These are phyloP conservation scores for Trametes sp. DNA, from an alignment of 1,284 basidiomycete species.

Conservation along the genomic window DNA sequence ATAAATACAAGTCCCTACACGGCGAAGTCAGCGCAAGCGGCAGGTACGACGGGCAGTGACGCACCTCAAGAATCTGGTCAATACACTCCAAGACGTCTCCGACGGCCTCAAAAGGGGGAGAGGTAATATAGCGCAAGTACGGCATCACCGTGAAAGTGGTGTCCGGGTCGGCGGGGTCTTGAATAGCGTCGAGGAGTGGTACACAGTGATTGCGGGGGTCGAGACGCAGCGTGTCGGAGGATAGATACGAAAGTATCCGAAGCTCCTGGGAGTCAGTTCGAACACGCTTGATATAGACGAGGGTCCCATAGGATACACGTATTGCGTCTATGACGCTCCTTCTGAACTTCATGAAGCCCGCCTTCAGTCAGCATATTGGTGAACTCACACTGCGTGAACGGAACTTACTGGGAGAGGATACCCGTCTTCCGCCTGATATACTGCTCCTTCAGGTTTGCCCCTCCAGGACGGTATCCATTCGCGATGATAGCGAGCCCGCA, in stretches of 20 bases:
- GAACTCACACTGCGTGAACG: background rate
- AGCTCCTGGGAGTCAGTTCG: background rate
- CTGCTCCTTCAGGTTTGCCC: background rate
- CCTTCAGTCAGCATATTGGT: no score
- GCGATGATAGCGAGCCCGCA: conserved; percentile 1
- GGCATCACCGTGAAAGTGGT: conserved; percentile 31
- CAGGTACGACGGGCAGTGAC: no score
- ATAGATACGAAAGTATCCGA: background rate
- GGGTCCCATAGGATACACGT: background rate
- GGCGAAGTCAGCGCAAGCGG: no score
- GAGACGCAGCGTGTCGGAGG: background rate
- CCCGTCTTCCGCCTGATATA: background rate
- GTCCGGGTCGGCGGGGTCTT: conserved; percentile 20
- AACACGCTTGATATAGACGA: background rate
- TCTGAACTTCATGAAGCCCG: background rate
- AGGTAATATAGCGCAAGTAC: background rate
- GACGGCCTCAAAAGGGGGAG: conserved; percentile 37
- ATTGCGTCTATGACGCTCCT: background rate
- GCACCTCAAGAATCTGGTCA: background rate
- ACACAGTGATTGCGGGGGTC: conserved; percentile 43
- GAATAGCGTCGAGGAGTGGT: conserved; percentile 40
- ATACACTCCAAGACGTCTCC: background rate
- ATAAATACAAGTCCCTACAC: background rate
- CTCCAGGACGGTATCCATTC: conserved; percentile 2
- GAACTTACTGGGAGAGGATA: background rate